These are phyloP conservation scores for Globisporangium abappressorium DNA, from an alignment of 352 stramenopile genomes.

Conservation along the genomic window DNA sequence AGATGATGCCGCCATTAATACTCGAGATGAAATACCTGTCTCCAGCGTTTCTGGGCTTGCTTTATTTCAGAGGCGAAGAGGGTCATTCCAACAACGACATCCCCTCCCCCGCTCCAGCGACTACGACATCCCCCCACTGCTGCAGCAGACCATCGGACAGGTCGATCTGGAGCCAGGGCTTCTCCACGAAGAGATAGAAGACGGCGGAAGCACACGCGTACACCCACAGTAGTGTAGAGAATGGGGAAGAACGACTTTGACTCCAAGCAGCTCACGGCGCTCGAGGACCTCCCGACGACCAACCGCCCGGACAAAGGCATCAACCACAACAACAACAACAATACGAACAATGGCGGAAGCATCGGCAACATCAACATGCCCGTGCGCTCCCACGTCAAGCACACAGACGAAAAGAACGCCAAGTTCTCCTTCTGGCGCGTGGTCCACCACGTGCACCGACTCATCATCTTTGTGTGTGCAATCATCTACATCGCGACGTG, in stretches of 20 bases:
- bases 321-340: neutral
- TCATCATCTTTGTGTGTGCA: neutral
- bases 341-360: neutral
- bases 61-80: no score
- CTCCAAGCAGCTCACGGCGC: neutral
- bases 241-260: conserved; percentile 5
- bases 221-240: neutral
- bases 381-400: conserved; percentile 2
- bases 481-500: conserved; percentile 3
- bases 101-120: no score
- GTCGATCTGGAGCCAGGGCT: no score
- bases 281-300: neutral
- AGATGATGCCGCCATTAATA: no score
- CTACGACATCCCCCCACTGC: no score
- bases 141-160: no score
- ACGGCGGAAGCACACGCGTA: no score
- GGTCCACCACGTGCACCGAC: neutral
- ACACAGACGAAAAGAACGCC: neutral
- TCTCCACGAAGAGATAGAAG: no score
- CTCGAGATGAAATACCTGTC: no score
- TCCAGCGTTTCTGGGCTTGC: no score
- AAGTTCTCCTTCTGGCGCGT: conserved; percentile 1
- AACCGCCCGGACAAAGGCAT: neutral
- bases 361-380: neutral
- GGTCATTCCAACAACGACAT: no score